Evolutionary conservation across 176 grass and related monocot genomes (phyloP).

Genomic region (Rhynchospora pubera): DNA sequence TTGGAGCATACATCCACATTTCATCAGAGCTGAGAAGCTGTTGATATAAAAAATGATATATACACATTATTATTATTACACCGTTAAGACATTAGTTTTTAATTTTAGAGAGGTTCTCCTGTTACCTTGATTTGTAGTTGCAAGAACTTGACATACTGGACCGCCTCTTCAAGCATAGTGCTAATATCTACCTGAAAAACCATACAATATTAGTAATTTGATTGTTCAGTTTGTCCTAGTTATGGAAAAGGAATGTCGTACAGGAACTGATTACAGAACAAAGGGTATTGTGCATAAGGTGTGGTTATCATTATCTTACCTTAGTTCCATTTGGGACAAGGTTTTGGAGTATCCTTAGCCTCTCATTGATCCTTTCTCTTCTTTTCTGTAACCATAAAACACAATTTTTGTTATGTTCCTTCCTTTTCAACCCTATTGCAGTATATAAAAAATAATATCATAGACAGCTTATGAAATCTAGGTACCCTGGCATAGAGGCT

Average conservation of each 20-base stretch:
- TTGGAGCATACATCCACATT: slow-evolving; percentile 78
- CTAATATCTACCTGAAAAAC: slow-evolving; percentile 67
- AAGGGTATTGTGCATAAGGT: not conserved
- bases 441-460: not conserved
- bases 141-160: slow-evolving; percentile 72
- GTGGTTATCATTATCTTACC: slow-evolving; percentile 20
- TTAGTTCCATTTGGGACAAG: slow-evolving; percentile 75
- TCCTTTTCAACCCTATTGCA: not conserved
- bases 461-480: not conserved
- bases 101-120: not conserved
- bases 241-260: not conserved
- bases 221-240: not conserved
- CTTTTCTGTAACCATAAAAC: slow-evolving; percentile 48
- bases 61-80: not conserved
- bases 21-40: slow-evolving; percentile 76
- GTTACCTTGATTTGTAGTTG: slow-evolving; percentile 81
- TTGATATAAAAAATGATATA: slow-evolving; percentile 4
- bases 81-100: not conserved
- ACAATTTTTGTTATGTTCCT: slow-evolving; percentile 16
- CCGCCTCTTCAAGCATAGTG: slow-evolving; percentile 79
- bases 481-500: slow-evolving; percentile 67
- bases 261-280: not conserved
- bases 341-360: slow-evolving; percentile 49
- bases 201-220: not conserved
- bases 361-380: slow-evolving; percentile 69